Conservation (phyloP, 805 yeast genomes). For the Ogataea dorogensis region DNA sequence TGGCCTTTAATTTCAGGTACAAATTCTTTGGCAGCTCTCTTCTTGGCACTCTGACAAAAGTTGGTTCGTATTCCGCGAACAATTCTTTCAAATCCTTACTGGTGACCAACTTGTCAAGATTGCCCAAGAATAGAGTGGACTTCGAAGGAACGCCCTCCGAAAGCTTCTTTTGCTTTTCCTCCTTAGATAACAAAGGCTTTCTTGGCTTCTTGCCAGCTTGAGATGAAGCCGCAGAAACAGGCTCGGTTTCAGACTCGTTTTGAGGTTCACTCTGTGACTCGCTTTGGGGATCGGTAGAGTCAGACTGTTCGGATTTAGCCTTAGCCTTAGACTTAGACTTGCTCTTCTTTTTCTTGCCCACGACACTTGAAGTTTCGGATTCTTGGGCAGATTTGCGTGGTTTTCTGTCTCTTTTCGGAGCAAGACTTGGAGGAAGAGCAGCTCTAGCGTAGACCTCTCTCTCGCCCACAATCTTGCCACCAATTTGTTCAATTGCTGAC, state of each 20-base stretch:
- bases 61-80: conserved; percentile 49
- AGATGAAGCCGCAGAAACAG: conserved; percentile 7
- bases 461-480: conserved; percentile 33
- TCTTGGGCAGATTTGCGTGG: conserved; percentile 20
- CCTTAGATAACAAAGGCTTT: conserved; percentile 25
- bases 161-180: conserved; percentile 32
- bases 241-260: conserved; percentile 9
- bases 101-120: conserved; percentile 52
- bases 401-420: conserved; percentile 28
- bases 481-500: conserved; percentile 49
- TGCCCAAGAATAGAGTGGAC: conserved; percentile 61
- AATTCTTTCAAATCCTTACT: conserved; percentile 44
- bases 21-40: conserved; percentile 45
- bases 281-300: conserved; percentile 15
- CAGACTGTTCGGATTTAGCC: not conserved
- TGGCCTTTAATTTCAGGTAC: conserved; percentile 42
- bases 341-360: conserved; percentile 13
- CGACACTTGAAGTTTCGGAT: conserved; percentile 9
- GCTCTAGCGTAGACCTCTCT: conserved; percentile 48
- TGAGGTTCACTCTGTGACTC: not conserved
- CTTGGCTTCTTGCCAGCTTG: conserved; percentile 11
- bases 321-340: conserved; percentile 5
- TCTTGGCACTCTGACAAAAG: conserved; percentile 59
- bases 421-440: conserved; percentile 40
- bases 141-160: conserved; percentile 53